These are phyloP conservation scores for Rhodotorula mucilaginosa DNA, from an alignment of 1,284 basidiomycete species.

Conservation along the genomic window DNA sequence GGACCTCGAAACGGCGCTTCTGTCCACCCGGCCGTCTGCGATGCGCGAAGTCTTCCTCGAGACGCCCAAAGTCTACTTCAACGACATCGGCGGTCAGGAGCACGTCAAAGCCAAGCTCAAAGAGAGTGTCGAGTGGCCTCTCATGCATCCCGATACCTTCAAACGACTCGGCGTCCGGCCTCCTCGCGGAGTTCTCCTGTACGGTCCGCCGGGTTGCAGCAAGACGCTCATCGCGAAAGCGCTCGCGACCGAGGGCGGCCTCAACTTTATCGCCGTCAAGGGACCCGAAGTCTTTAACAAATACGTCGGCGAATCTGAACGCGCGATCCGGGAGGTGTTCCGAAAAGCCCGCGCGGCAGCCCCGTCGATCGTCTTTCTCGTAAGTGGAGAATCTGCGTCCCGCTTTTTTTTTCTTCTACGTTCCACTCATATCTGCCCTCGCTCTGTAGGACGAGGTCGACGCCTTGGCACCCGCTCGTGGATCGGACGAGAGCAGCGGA, in stretches of 20 bases:
- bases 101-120: slow-evolving; percentile 74
- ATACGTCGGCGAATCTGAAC: slow-evolving; percentile 95
- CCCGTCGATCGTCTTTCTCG: slow-evolving; percentile 95
- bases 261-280: slow-evolving; percentile 98
- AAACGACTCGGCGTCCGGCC: slow-evolving; percentile 80
- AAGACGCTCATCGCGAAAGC: slow-evolving; percentile 95
- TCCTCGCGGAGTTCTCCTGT: slow-evolving; percentile 85
- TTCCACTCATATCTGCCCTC: background rate
- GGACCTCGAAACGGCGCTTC: slow-evolving; percentile 72
- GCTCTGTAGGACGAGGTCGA: slow-evolving; percentile 86
- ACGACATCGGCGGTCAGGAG: slow-evolving; percentile 85
- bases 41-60: slow-evolving; percentile 92
- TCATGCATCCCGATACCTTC: slow-evolving; percentile 81
- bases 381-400: slow-evolving; percentile 51
- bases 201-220: slow-evolving; percentile 95
- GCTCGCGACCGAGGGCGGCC: slow-evolving; percentile 87
- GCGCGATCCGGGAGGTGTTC: slow-evolving; percentile 91
- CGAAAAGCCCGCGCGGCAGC: slow-evolving; percentile 88
- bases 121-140: slow-evolving; percentile 92
- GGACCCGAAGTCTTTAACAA: slow-evolving; percentile 96
- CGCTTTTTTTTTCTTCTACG: background rate
- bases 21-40: slow-evolving; percentile 81
- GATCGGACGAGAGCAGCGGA: slow-evolving; percentile 59
- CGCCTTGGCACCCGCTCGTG: slow-evolving; percentile 77
- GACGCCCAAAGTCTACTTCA: slow-evolving; percentile 75